Base-by-base conservation (phyloP, 164 flowering plant genomes). In the Cinnamomum chago region DNA sequence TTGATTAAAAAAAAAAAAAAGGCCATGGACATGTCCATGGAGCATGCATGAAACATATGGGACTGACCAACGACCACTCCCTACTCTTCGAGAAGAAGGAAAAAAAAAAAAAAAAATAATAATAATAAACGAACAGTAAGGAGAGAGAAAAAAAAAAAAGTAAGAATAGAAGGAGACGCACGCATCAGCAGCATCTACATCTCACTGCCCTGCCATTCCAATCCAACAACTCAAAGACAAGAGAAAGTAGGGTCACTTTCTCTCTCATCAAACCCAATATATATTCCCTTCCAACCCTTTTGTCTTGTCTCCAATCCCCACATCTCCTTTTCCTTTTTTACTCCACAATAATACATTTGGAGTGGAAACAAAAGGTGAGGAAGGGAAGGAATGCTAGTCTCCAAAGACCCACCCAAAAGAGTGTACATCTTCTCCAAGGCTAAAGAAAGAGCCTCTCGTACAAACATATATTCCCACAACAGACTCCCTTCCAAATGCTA, bases 401-500 rank as follows among this genome's bases (percentile, higher is more conserved):
- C 4, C 65, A 67, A 72, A 76, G 60, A 25, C 70, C 79, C 65
- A 72, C 70, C 47, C 47, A 40, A 28, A 28, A 76, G 71, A 76
- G 62, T 79, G 80, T 71, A 60, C 78, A 76, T 80, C 81, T 79
- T 77, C 85, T 77, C 84, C 87, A 77, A 86, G 77, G 87, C 78
- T 62, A 68, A 58, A 76, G 51, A 65, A 72, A 35, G 77, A 64
- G n/a, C 5, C 60, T 68, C 76, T 62, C 78, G 72, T 47, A 83
- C 60, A 65, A 78, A 72, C 79, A 78, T 73, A 73, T 82, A 77
- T 72, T 81, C 78, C 91, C 79, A 75, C 79, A 76, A 82, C 79
- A 70, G 76, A 85, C 74, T 62, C 86, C 82, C 82, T 80, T 85
- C 90, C 94, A 90, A 81, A 76, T 74, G 82, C 92, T 86, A 86